A percentile compares a stretch with the other conserved stretches of the same genome.
Conservation (phyloP, 768 basidiomycete species). For the Naematelia aurantialba region DNA sequence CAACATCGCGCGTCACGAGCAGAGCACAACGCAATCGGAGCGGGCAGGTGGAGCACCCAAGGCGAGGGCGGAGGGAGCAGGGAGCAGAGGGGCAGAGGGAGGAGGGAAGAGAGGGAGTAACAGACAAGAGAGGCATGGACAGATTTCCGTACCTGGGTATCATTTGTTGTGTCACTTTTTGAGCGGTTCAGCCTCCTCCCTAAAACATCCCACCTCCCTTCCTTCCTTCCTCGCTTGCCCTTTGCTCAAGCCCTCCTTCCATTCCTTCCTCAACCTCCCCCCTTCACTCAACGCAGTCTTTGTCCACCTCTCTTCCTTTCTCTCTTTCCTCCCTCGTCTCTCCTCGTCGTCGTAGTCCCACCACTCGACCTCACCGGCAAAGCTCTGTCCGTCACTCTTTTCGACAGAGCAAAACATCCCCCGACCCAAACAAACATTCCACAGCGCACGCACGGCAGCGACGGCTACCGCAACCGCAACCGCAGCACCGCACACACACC, state of each 20-base stretch:
- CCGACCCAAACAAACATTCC: neutral
- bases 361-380: neutral
- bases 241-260: neutral
- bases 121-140: neutral
- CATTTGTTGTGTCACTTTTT: neutral
- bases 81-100: neutral
- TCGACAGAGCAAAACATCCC: neutral
- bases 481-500: too few relatives aligned
- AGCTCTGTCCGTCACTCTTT: neutral
- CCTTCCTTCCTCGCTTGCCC: neutral
- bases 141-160: neutral
- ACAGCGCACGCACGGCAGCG: too few relatives aligned
- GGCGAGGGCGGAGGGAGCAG: too few relatives aligned
- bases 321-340: conserved; percentile 6
- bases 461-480: too few relatives aligned
- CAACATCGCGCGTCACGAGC: too few relatives aligned
- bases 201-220: neutral
- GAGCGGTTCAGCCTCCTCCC: neutral
- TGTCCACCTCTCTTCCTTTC: neutral
- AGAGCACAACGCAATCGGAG: too few relatives aligned
- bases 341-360: neutral
- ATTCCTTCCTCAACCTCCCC: neutral
- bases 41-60: too few relatives aligned
- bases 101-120: neutral
- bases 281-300: neutral